Conservation (phyloP, 495 filamentous ascomycete genomes). For the Penicillium fimorum region DNA sequence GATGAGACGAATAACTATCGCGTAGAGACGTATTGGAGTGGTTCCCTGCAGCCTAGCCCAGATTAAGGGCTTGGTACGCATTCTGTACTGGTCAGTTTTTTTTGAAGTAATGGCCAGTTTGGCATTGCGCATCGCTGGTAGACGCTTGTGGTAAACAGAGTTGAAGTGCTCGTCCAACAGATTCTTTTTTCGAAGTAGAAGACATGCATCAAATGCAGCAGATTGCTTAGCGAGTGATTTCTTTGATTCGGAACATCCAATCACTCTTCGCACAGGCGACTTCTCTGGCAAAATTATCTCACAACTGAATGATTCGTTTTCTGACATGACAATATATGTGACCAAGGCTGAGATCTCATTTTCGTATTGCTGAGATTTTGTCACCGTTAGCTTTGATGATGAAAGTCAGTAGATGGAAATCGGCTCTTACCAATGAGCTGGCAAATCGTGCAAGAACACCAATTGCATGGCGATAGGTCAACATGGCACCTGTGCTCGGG, state of each 20-base stretch:
- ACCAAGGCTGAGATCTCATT: constrained; percentile 53
- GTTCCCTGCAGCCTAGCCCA: constrained; percentile 61
- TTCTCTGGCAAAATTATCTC: constrained; percentile 78
- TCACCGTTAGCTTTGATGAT: not conserved
- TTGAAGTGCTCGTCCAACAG: constrained; percentile 72
- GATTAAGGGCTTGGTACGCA: constrained; percentile 73
- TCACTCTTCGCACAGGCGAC: constrained; percentile 66
- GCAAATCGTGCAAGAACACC: constrained; percentile 64
- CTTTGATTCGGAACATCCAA: constrained; percentile 57
- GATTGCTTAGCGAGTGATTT: constrained; percentile 85
- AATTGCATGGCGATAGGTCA: constrained; percentile 75
- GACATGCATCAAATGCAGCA: constrained; percentile 83
- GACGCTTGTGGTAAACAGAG: constrained; percentile 67
- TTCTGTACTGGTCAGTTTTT: constrained; percentile 68
- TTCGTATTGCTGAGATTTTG: constrained; percentile 53
- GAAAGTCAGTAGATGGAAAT: not conserved
- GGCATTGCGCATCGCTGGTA: constrained; percentile 88
- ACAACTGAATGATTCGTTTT: constrained; percentile 65
- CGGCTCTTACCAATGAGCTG: constrained; percentile 49
- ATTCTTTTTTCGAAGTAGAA: constrained; percentile 62
- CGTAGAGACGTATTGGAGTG: constrained; percentile 57
- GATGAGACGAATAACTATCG: constrained; percentile 62
- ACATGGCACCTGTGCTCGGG: constrained; percentile 67
- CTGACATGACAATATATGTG: constrained; percentile 59
- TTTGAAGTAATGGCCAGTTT: constrained; percentile 78